Conservation (phyloP, 257 asterid species). For the Henckelia pumila region DNA sequence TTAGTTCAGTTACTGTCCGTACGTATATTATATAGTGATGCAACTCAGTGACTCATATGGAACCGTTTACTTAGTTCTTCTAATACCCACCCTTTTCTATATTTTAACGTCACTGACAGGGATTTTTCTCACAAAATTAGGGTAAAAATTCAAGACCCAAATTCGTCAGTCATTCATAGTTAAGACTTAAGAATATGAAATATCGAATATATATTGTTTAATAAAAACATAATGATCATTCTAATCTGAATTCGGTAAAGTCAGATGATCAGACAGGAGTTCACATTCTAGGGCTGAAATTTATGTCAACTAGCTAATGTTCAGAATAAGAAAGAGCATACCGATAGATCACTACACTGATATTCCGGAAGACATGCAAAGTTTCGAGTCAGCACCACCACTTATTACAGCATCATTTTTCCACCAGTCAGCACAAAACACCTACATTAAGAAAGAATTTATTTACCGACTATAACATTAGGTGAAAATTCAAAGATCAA, state of each 20-base stretch:
- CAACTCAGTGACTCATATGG: background rate
- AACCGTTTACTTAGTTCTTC: background rate
- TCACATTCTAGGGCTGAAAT: background rate
- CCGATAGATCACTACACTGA: slow-evolving; percentile 49
- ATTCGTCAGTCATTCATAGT: no score
- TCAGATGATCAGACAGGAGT: background rate
- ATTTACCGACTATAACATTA: slow-evolving; percentile 14
- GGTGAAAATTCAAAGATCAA: background rate
- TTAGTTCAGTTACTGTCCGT: background rate
- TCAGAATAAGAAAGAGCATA: slow-evolving; percentile 18
- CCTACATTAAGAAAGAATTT: slow-evolving; percentile 42
- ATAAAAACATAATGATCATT: no score
- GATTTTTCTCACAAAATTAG: background rate
- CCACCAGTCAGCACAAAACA: slow-evolving; percentile 97
- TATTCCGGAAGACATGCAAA: slow-evolving; percentile 72
- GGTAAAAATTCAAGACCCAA: background rate
- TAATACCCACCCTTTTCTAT: no score
- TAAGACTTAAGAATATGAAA: no score
- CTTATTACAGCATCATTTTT: slow-evolving; percentile 64
- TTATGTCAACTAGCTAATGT: background rate
- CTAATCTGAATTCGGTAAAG: background rate
- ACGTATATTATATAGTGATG: background rate
- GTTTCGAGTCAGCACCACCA: slow-evolving; percentile 89
- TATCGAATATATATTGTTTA: background rate
- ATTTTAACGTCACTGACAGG: background rate